Base-by-base conservation (phyloP, 2,329 filamentous ascomycete species). In the Penicillium sp. region DNA sequence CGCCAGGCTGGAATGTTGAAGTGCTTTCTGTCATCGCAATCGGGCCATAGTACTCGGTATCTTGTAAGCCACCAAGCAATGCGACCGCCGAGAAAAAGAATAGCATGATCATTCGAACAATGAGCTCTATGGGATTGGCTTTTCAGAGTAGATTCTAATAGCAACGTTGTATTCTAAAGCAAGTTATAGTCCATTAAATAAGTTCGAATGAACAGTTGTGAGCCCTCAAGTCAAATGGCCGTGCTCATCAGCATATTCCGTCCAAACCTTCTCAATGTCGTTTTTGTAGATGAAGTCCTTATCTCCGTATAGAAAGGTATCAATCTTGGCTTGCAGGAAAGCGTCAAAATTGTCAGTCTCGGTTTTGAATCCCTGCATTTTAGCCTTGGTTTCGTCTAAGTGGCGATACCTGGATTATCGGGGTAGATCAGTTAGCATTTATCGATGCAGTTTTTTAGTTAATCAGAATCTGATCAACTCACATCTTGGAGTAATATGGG, bases 241-340 rank as follows among this genome's bases (percentile, higher is more conserved):
- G 24, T 27, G 24, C n/a, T 40, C 10, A 14, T 18, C n/a, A 59
- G 14, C 24, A 45, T 58, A 65, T 22, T 57, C 52, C 22, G 65
- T 54, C 73, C 72, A 76, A 1, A 71, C 67, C 16, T 66, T 74
- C 22, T 69, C 64, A 29, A 77, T 78, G 55, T 78, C 64, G 52
- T 77, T 75, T n/a, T 65, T 60, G 57, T 77, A 76, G 16, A 78
- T 76, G 70, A 76, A 77, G 9, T 67, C 60, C 60, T 77, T 67
- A 10, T 71, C 68, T 14, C 62, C 62, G 1, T 67, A 69, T 5
- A 70, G 67, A 52, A 72, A 72, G 5, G 57, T 55, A 21, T 66
- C 64, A 14, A 75, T 57, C 42, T 67, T 71, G 5, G 63, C 62
- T 9, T 69, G 47, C 44, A 74, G 57, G 34, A 55, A 58, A 5